Percentiles rank a stretch among this genome's conserved stretches.
Evolutionary conservation across 805 yeast genomes (phyloP).

Genomic region (Pichia membranifaciens): DNA sequence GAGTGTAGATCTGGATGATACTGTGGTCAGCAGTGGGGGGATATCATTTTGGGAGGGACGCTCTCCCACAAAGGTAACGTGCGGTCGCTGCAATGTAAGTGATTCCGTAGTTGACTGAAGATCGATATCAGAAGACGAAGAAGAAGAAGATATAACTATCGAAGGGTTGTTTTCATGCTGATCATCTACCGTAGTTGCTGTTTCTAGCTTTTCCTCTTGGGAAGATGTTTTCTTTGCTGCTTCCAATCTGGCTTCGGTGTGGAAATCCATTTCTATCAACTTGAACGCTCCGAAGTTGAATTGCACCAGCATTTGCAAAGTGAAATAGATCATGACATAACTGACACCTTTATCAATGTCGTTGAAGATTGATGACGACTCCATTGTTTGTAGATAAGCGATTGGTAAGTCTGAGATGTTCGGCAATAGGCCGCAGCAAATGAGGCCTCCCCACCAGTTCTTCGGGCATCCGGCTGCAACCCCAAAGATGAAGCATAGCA

Average conservation of each 20-base stretch:
- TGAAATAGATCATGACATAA: slow-evolving; percentile 72
- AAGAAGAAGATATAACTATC: no score
- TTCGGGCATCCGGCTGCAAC: slow-evolving; percentile 52
- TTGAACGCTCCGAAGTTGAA: slow-evolving; percentile 74
- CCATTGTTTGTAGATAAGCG: slow-evolving; percentile 72
- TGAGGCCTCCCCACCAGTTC: slow-evolving; percentile 65
- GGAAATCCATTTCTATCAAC: slow-evolving; percentile 68
- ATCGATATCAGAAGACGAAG: no score
- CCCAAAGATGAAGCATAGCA: slow-evolving; percentile 33
- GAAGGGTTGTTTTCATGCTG: no score
- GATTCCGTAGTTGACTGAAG: background rate
- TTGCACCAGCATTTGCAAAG: slow-evolving; percentile 59
- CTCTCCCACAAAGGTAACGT: background rate
- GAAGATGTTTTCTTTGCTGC: background rate
- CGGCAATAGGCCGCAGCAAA: slow-evolving; percentile 69
- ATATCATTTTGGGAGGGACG: background rate
- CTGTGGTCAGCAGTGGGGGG: background rate
- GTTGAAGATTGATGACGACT: slow-evolving; percentile 55
- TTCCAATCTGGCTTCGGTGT: slow-evolving; percentile 18
- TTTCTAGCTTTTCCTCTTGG: background rate
- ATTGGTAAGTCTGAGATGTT: slow-evolving; percentile 80
- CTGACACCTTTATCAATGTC: slow-evolving; percentile 71
- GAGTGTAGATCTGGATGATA: background rate
- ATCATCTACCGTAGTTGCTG: no score
- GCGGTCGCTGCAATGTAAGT: background rate